A percentile compares a stretch with the other conserved stretches of the same genome.
phyloP scores from a whole-genome alignment of 495 filamentous ascomycete genomes.

The Hypoxylon fuscum region DNA sequence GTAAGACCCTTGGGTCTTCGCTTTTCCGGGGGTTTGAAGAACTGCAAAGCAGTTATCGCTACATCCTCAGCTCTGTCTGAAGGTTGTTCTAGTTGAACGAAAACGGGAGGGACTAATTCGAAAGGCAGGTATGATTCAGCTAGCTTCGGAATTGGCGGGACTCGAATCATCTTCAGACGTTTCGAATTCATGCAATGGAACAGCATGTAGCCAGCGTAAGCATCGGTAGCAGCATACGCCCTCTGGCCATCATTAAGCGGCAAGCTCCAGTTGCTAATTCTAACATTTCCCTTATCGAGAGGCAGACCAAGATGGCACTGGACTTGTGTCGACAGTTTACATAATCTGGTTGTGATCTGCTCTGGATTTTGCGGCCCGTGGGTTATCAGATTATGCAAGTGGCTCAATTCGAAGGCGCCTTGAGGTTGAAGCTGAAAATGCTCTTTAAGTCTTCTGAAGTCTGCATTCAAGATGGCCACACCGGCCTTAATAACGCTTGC shows the following conservation, averaged over 20 bases:
- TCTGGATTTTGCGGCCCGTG: constrained; percentile 52
- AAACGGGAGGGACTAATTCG: not conserved
- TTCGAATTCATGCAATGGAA: constrained; percentile 70
- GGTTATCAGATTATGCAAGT: constrained; percentile 71
- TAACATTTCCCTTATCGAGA: constrained; percentile 67
- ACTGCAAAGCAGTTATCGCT: constrained; percentile 5
- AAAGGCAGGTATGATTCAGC: constrained; percentile 59
- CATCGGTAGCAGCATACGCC: constrained; percentile 71
- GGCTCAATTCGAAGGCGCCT: constrained; percentile 74
- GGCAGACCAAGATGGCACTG: constrained; percentile 72
- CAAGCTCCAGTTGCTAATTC: constrained; percentile 72
- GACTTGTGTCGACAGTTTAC: constrained; percentile 66
- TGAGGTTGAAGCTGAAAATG: constrained; percentile 63
- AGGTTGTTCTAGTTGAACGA: constrained; percentile 18
- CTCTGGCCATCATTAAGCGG: constrained; percentile 66
- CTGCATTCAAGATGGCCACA: constrained; percentile 68
- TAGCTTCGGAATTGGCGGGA: constrained; percentile 67
- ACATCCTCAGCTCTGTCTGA: not conserved
- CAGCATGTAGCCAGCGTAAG: constrained; percentile 72
- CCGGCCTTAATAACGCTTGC: constrained; percentile 70
- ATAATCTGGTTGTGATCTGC: constrained; percentile 64
- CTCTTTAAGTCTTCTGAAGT: constrained; percentile 69
- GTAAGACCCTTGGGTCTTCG: not conserved
- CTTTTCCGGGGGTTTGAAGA: not conserved
- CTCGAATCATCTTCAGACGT: constrained; percentile 63